Base-by-base conservation (phyloP, 345 rosid genomes). In the Tarenaya hassleriana region DNA sequence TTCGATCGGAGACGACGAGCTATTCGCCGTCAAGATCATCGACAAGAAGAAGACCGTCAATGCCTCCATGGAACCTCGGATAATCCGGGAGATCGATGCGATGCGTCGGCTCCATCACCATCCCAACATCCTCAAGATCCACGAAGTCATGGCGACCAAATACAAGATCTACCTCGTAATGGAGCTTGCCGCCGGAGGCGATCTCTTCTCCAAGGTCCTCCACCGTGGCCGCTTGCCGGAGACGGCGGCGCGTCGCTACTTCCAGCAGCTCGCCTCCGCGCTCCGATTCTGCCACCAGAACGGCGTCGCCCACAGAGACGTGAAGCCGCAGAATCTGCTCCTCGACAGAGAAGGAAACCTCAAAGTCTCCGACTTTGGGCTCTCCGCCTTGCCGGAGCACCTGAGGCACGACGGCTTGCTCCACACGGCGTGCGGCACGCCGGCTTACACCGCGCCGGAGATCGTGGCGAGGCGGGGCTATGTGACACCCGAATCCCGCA, bases 111-210 rank as follows among this genome's bases (percentile, higher is more conserved):
- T 91, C 12, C 83, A 82, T 1, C 64, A 74, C 60, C 97, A 86
- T 53, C 97, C 96, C 0, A 74, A 87, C 74, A 51, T 90, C 21
- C 83, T 90, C 19, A 77, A 70, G 43, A 84, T 90, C 69, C 75
- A 78, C 44, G 97, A 90, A 47, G 97, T 90, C 34, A 75, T 90
- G 95, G 96, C 97, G 1, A 73, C 94, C 1, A 77, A 77, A 41
- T 56, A 92, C 34, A 84, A 82, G 62, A 90, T 90, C 70, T 87
- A 71, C 56, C 80, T 90, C 52, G 75, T 87, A 24, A 73, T 90
- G 77, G 97, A 90, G 17, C 73, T 78, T 56, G 97, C 94, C 32
- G 19, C 72, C 3, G 92, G 96, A 1, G 96, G 96, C 0, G 96
- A 90, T 34, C 76, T 90, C 1, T 86, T 74, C 60, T 5, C 72